Percentiles rank a stretch among this genome's conserved stretches.
phyloP scores from a whole-genome alignment of 306 rosid species.

The Dicorynia guianensis region DNA sequence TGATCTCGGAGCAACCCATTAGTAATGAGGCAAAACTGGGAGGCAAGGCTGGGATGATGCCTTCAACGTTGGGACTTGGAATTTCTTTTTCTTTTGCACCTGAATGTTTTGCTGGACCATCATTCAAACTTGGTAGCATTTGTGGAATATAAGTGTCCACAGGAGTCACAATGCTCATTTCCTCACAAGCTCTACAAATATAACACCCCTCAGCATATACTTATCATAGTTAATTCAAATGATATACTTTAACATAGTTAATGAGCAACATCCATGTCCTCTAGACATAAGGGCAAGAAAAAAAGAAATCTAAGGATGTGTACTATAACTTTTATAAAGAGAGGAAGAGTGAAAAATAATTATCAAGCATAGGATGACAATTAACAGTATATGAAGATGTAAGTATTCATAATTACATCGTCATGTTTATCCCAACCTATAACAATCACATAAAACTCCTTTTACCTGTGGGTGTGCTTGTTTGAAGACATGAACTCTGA shows the following conservation, averaged over 20 bases:
- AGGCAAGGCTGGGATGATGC: slow-evolving; percentile 64
- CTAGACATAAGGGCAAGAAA: background rate
- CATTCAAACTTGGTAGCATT: slow-evolving; percentile 52
- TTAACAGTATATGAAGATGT: slow-evolving; percentile 22
- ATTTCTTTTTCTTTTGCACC: slow-evolving; percentile 46
- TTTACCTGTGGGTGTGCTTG: slow-evolving; percentile 55
- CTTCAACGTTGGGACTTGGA: slow-evolving; percentile 47
- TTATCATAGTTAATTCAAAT: slow-evolving; percentile 28
- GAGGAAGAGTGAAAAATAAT: slow-evolving; percentile 16
- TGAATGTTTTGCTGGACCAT: slow-evolving; percentile 47
- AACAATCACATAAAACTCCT: slow-evolving; percentile 25
- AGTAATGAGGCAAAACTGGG: slow-evolving; percentile 80
- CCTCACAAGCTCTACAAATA: slow-evolving; percentile 63
- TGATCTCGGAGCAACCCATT: slow-evolving; percentile 53
- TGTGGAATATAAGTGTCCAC: slow-evolving; percentile 59
- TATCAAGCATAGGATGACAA: slow-evolving; percentile 10
- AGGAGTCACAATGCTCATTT: slow-evolving; percentile 53
- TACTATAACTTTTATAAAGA: slow-evolving; percentile 21
- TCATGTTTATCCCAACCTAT: slow-evolving; percentile 30
- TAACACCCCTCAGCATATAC: slow-evolving; percentile 33
- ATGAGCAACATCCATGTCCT: slow-evolving; percentile 24
- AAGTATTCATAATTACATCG: slow-evolving; percentile 14
- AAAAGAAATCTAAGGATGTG: slow-evolving; percentile 19
- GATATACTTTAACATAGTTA: slow-evolving; percentile 25
- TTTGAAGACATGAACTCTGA: slow-evolving; percentile 71